These are phyloP conservation scores for Asclepias syriaca DNA, from an alignment of 257 asterid species.

Conservation along the genomic window DNA sequence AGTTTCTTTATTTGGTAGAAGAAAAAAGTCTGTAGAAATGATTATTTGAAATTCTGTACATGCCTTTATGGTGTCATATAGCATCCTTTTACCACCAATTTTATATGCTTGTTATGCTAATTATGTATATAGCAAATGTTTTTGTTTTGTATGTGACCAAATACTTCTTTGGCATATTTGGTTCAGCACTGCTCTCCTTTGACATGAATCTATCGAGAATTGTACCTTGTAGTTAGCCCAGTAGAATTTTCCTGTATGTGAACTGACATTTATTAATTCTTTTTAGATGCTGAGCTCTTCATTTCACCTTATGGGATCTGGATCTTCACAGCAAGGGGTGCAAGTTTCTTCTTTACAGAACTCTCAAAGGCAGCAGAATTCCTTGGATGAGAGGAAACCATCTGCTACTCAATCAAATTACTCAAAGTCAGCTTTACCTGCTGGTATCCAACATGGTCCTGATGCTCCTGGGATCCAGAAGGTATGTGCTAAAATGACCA, in stretches of 20 bases:
- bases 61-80: not conserved
- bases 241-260: not conserved
- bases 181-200: not conserved
- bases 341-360: constrained; percentile 48
- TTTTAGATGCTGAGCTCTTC: constrained; percentile 44
- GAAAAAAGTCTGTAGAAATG: not conserved
- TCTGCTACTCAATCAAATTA: constrained; percentile 39
- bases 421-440: constrained; percentile 51
- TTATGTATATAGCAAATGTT: not conserved
- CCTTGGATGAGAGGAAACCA: constrained; percentile 68
- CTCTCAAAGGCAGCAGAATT: constrained; percentile 50
- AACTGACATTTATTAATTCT: not conserved
- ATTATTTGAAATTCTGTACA: not conserved
- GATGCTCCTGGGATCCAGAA: constrained; percentile 57
- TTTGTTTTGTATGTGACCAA: not conserved
- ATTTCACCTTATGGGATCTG: constrained; percentile 48
- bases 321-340: constrained; percentile 42
- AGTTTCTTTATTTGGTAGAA: not conserved
- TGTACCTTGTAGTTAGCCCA: not conserved
- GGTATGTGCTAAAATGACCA: constrained; percentile 39
- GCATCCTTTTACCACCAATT: not conserved
- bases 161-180: not conserved
- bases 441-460: constrained; percentile 47
- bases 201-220: not conserved
- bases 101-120: not conserved